phyloP scores from a whole-genome alignment of 1,284 basidiomycete species.

The Ustilago vetiveriae region DNA sequence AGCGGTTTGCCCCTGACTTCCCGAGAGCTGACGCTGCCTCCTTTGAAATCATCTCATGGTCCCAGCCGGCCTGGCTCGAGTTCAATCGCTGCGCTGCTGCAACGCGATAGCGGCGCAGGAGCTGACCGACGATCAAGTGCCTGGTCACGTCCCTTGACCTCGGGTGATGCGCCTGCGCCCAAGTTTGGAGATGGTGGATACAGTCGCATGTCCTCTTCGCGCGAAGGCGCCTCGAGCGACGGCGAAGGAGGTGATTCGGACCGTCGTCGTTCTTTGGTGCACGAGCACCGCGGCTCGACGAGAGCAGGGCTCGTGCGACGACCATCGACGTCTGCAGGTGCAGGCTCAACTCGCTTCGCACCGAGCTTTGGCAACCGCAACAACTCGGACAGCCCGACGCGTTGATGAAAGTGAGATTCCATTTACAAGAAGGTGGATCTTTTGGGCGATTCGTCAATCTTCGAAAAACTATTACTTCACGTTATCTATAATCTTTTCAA shows the following conservation, averaged over 20 bases:
- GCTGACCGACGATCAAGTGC: conserved; percentile 6
- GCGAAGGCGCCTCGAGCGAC: conserved; percentile 21
- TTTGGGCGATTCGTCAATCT: not conserved
- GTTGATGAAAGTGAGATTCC: not conserved
- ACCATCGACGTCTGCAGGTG: conserved; percentile 46
- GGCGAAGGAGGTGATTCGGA: conserved; percentile 27
- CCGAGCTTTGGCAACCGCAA: conserved; percentile 20
- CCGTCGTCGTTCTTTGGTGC: conserved; percentile 21
- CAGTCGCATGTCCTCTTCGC: conserved; percentile 15
- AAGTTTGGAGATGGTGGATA: conserved; percentile 21
- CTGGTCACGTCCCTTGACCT: conserved; percentile 42
- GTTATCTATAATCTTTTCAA: not conserved
- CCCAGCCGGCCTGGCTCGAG: conserved; percentile 24
- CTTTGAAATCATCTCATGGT: conserved; percentile 21
- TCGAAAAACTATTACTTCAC: not conserved
- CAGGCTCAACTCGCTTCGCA: conserved; percentile 36
- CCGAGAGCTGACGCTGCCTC: conserved; percentile 29
- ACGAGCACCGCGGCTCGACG: conserved; percentile 15
- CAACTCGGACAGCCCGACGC: conserved; percentile 19
- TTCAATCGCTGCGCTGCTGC: conserved; percentile 19
- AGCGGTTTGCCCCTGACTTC: conserved; percentile 4
- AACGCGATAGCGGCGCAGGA: conserved; percentile 9
- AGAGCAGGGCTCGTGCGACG: conserved; percentile 22
- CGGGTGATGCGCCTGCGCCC: conserved; percentile 29
- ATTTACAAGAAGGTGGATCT: no score